Base-by-base conservation (phyloP, 768 basidiomycete species). In the Lactarius indigo region DNA sequence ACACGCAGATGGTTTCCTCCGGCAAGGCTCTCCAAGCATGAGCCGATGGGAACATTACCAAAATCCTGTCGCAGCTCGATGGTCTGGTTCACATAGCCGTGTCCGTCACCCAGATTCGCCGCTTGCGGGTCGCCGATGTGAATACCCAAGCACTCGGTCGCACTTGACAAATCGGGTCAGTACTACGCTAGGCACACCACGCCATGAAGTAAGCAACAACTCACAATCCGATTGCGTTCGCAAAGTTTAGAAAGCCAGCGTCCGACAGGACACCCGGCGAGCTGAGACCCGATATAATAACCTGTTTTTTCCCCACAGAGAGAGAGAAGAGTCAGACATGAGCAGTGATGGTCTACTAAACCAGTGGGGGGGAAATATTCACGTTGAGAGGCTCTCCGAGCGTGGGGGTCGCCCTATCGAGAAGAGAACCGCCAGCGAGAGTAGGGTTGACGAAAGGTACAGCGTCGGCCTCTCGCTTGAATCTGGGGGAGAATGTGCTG, bases 61-160 rank as follows among this genome's bases (percentile, higher is more conserved):
- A 76, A 83, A 61, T 83, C 82, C 69, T 82, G 71, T 47, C 83
- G 78, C 57, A 83, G 72, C 68, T 83, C 81, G 30, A 78, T 50
- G 26, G 79, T 79, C 68, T 83, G 81, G 61, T 81, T 77, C 58
- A 79, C 76, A 64, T 71, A 77, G 15, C 80, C 81, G 30, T 81
- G 75, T 1, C 82, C 82, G 56, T 84, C 83, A 0, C 83, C 83
- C 0, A 84, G 76, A 70, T 84, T 79, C 6, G 82, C 83, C 1
- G 73, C 72, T 72, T 75, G 79, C n/a, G 73, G 75, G 50, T 52
- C 72, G 1, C 79, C 82, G 26, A 75, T 61, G 65, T 81, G 79
- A 52, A 76, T 61, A 6, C 69, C 72, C 7, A 76, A 63, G 61
- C 75, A 76, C 57, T 76, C 76, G 9, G 35, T 61, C n/a, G 71